These are phyloP conservation scores for Leucaena leucocephala DNA, from an alignment of 306 rosid species.

Conservation along the genomic window DNA sequence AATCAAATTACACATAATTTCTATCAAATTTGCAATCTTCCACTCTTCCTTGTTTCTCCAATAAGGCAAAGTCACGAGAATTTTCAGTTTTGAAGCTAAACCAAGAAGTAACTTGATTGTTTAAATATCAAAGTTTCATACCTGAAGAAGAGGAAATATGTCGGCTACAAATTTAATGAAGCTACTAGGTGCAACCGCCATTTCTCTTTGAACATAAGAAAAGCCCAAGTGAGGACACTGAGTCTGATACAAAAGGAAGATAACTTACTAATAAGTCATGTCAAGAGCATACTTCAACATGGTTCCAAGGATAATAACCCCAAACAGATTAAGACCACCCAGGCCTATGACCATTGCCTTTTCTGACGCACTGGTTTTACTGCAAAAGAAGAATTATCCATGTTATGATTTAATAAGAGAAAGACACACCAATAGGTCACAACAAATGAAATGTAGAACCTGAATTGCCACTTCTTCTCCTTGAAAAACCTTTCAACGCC, in stretches of 20 bases:
- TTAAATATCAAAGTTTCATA: slow-evolving; percentile 38
- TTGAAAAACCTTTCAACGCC: slow-evolving; percentile 73
- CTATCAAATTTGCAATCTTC: not conserved
- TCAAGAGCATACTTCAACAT: slow-evolving; percentile 79
- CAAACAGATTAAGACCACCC: slow-evolving; percentile 96
- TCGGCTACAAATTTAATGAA: slow-evolving; percentile 73
- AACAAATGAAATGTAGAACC: slow-evolving; percentile 52
- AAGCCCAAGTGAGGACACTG: slow-evolving; percentile 31
- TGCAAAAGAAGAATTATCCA: slow-evolving; percentile 45
- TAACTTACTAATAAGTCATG: slow-evolving; percentile 19
- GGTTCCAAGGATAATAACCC: slow-evolving; percentile 90
- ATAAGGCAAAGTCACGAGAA: slow-evolving; percentile 18
- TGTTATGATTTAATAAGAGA: slow-evolving; percentile 26
- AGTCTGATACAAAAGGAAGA: slow-evolving; percentile 31
- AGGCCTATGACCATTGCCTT: slow-evolving; percentile 85
- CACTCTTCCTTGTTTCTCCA: not conserved
- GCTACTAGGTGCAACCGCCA: slow-evolving; percentile 67
- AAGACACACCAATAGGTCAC: slow-evolving; percentile 15
- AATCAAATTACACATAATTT: not conserved
- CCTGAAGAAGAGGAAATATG: slow-evolving; percentile 98
- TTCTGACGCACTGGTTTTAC: slow-evolving; percentile 74
- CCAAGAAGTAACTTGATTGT: slow-evolving; percentile 13
- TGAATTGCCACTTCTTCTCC: slow-evolving; percentile 88
- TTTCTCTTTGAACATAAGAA: slow-evolving; percentile 60
- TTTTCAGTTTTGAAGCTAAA: slow-evolving; percentile 14